Base-by-base conservation (phyloP, 2,329 filamentous ascomycete species). In the Fusarium torulosum region DNA sequence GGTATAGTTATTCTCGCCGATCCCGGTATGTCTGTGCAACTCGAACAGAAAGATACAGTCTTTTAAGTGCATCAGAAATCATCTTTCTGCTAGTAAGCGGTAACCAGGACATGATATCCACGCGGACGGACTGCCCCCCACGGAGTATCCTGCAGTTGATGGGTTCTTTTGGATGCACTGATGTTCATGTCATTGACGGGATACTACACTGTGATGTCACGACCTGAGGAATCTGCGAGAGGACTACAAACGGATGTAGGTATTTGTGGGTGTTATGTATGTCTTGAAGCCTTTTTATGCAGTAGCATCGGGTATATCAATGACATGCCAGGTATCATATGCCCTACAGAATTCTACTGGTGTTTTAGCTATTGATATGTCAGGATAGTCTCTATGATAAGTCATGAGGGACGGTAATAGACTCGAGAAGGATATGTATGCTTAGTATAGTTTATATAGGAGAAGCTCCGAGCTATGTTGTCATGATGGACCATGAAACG, bases 141-240 rank as follows among this genome's bases (percentile, higher is more conserved):
- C 76, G 6, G 90, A 88, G 15, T 90, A 91, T 96, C 13, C 95
- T 91, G 72, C 86, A 86, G 56, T 83, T 83, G 87, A 38, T 88
- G 96, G 27, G 27, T 29, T 29, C 27, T 27, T 83, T 95, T 2
- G 86, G 90, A 46, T 86, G 91, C 42, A 90, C 91, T 41, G 90
- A 90, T 59, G 85, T 96, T 21, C 89, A 94, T 72, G 90, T 92
- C 3, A 85, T 88, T 50, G 91, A 94, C 66, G 85, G 97, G 47
- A 63, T 89, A 89, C 77, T 96, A 95, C 73, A 89, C 97, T 10
- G 93, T 96, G 79, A 93, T 96, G 89, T 52, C 93, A 97, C 76
- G 93, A 92, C 15, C 97, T 93, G 4, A 93, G 17, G 31, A 97
- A 92, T 0, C 92, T 96, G 77, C 92, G 91, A 31, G 93, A 92